phyloP scores from a whole-genome alignment of 2,329 filamentous ascomycete genomes.

The Decorospora gaudefroyi region DNA sequence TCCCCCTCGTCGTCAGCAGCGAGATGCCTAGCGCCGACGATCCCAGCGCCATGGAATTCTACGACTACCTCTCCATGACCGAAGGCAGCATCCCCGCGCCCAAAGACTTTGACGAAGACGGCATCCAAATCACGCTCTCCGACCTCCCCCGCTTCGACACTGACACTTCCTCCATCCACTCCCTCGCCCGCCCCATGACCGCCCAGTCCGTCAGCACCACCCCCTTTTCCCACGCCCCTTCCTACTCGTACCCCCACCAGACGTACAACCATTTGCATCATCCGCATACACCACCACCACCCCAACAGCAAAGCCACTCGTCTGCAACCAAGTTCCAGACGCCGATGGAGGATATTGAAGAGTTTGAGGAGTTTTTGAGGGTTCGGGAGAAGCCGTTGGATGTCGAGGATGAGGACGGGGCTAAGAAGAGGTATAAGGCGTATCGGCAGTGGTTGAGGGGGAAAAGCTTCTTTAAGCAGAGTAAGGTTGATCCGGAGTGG shows the following conservation, averaged over 20 bases:
- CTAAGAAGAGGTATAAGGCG: constrained; percentile 95
- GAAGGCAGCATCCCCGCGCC: constrained; percentile 27
- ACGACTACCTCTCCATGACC: constrained; percentile 73
- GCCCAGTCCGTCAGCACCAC: constrained; percentile 35
- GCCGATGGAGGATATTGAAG: constrained; percentile 68
- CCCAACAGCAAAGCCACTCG: constrained; percentile 13
- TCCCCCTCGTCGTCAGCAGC: constrained; percentile 78
- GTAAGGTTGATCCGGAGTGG: constrained; percentile 59
- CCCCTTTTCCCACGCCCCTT: constrained; percentile 41
- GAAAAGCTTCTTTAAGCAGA: constrained; percentile 95
- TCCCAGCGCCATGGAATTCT: constrained; percentile 66
- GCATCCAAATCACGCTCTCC: constrained; percentile 18
- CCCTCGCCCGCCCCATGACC: constrained; percentile 35
- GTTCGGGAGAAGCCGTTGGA: constrained; percentile 83
- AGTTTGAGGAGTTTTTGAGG: constrained; percentile 76
- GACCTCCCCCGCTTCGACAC: constrained; percentile 28
- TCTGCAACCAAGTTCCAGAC: constrained; percentile 50
- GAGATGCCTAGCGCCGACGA: constrained; percentile 61
- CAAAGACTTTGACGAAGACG: constrained; percentile 27
- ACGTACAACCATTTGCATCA: constrained; percentile 23
- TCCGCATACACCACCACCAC: constrained; percentile 14
- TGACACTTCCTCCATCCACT: constrained; percentile 34
- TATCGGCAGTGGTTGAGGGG: constrained; percentile 94
- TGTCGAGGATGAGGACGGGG: constrained; percentile 81
- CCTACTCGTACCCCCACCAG: constrained; percentile 32